Evolutionary conservation across 169 alveolate genomes (phyloP).

Genomic region (Babesia sp.): DNA sequence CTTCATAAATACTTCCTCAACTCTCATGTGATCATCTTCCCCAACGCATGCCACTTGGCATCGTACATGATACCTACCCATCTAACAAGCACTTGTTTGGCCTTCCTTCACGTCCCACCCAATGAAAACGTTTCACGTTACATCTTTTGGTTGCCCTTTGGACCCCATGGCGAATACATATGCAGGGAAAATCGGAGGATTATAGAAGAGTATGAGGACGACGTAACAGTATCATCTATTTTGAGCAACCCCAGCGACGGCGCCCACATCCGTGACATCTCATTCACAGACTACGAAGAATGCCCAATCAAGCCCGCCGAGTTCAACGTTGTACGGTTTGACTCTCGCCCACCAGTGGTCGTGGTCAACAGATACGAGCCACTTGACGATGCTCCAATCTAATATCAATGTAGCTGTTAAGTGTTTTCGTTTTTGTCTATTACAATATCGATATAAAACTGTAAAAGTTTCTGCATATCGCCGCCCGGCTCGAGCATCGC

Average conservation of each 20-base stretch:
- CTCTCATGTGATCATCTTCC: constrained; percentile 62
- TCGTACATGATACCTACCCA: constrained; percentile 56
- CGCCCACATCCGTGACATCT: background rate
- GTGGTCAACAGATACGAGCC: constrained; percentile 13
- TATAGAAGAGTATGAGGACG: constrained; percentile 1
- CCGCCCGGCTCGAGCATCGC: constrained; percentile 84
- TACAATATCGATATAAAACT: constrained; percentile 74
- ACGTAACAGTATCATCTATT: too few relatives aligned
- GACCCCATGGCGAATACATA: constrained; percentile 37
- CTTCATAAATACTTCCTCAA: constrained; percentile 34
- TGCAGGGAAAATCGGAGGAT: constrained; percentile 25
- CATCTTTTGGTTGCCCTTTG: constrained; percentile 61
- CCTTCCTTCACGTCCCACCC: constrained; percentile 52
- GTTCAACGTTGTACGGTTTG: background rate
- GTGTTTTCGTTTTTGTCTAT: background rate
- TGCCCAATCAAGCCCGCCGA: background rate
- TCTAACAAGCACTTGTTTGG: constrained; percentile 56
- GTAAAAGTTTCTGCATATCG: constrained; percentile 83
- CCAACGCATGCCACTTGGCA: constrained; percentile 48
- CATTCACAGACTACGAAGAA: background rate
- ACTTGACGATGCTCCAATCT: background rate
- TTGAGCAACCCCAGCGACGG: background rate
- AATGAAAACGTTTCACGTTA: constrained; percentile 16
- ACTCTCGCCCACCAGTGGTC: constrained; percentile 9
- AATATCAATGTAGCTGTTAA: background rate